phyloP scores from a whole-genome alignment of 257 asterid genomes.

The Plantago major region DNA sequence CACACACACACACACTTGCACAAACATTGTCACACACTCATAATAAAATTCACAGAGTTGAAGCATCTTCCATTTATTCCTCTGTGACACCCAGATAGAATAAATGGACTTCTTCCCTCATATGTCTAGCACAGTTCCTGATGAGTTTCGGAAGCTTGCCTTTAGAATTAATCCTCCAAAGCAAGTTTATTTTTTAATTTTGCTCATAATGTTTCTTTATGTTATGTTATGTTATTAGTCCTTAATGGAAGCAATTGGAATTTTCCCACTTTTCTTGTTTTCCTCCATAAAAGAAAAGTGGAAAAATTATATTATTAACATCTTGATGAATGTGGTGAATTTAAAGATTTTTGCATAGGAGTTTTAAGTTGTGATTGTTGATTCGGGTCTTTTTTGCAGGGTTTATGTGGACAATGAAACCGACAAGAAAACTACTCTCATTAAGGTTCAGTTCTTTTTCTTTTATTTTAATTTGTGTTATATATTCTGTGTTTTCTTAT shows the following conservation, averaged over 20 bases:
- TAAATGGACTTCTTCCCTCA: conserved; percentile 52
- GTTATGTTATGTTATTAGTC: neutral
- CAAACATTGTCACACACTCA: too few species aligned
- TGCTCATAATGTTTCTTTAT: neutral
- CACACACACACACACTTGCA: too few species aligned
- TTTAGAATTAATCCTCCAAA: conserved; percentile 81
- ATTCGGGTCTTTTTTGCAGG: conserved; percentile 32
- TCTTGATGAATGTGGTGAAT: neutral
- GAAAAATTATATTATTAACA: neutral
- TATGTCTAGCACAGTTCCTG: conserved; percentile 52
- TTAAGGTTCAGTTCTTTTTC: conserved; percentile 26
- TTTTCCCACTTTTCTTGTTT: conserved; percentile 4
- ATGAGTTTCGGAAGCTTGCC: conserved; percentile 79
- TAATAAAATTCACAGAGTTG: too few species aligned
- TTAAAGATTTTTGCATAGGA: conserved; percentile 3
- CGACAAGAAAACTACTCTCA: conserved; percentile 33
- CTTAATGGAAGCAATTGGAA: neutral
- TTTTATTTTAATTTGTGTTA: neutral
- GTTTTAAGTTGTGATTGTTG: conserved; percentile 12
- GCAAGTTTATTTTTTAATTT: conserved; percentile 26
- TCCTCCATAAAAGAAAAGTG: neutral
- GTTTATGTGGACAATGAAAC: conserved; percentile 41
- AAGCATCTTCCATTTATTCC: too few species aligned
- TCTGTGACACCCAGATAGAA: too few species aligned
- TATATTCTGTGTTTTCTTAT: neutral